Conservation (phyloP, 177 flowering plant species). For the Vitis hybrid region DNA sequence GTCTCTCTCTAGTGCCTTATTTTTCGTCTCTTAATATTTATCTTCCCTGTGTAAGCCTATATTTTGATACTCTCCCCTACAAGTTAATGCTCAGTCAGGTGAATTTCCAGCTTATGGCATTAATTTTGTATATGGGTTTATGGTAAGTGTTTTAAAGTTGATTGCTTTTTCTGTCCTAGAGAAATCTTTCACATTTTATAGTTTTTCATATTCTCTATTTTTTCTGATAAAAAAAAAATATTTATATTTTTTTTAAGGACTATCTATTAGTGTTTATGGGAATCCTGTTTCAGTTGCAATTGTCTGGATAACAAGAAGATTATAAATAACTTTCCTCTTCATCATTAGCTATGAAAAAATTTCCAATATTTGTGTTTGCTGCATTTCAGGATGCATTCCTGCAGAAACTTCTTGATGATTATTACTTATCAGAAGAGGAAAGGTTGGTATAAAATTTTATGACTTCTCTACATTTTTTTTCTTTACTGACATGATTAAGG, state of each 20-base stretch:
- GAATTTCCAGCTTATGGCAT: too few species aligned
- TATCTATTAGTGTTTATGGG: too few species aligned
- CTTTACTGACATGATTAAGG: constrained; percentile 2
- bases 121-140: too few species aligned
- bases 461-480: neutral
- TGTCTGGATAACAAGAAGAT: neutral
- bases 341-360: neutral
- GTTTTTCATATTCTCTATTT: neutral
- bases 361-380: constrained; percentile 4
- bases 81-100: too few species aligned
- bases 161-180: too few species aligned
- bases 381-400: constrained; percentile 82
- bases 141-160: too few species aligned
- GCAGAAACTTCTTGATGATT: constrained; percentile 64
- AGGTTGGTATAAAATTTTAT: constrained; percentile 44
- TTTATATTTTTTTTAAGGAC: too few species aligned
- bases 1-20: too few species aligned
- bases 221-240: neutral
- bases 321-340: neutral
- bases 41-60: too few species aligned
- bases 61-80: too few species aligned
- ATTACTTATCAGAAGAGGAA: constrained; percentile 67
- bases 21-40: too few species aligned
- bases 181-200: neutral
- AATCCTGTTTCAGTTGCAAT: too few species aligned